Percentiles rank a stretch among this genome's conserved stretches.
Conservation (phyloP, 202 grass and related monocot species). For the Alloteropsis angusta region DNA sequence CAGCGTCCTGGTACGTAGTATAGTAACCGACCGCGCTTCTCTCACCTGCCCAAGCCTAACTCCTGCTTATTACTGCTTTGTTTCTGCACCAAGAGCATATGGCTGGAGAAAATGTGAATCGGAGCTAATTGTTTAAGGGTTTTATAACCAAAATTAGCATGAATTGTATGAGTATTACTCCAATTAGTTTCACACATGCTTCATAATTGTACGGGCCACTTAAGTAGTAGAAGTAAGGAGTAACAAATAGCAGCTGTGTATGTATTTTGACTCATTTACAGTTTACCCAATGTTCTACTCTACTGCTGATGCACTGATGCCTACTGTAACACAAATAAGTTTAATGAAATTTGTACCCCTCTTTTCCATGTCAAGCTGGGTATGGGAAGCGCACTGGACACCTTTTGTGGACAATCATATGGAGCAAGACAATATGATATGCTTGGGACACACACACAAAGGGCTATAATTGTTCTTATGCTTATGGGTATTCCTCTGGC, state of each 20-base stretch:
- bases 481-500: slow-evolving; percentile 50
- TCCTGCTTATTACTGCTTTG: neutral
- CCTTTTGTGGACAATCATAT: slow-evolving; percentile 70
- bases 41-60: neutral
- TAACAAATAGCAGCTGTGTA: neutral
- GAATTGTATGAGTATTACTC: neutral
- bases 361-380: slow-evolving; percentile 55
- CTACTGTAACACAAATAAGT: neutral
- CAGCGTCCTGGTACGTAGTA: slow-evolving; percentile 68
- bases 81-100: neutral
- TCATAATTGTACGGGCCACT: neutral
- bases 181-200: neutral
- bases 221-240: neutral
- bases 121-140: neutral
- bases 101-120: neutral
- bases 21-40: neutral
- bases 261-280: neutral
- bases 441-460: slow-evolving; percentile 60
- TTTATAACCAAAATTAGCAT: neutral
- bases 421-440: slow-evolving; percentile 62
- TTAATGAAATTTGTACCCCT: neutral
- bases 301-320: neutral
- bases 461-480: slow-evolving; percentile 63
- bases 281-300: neutral
- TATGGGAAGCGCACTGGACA: slow-evolving; percentile 74